Evolutionary conservation across 23 red algal genomes (phyloP).

Genomic region (Pyropia haitanensis): DNA sequence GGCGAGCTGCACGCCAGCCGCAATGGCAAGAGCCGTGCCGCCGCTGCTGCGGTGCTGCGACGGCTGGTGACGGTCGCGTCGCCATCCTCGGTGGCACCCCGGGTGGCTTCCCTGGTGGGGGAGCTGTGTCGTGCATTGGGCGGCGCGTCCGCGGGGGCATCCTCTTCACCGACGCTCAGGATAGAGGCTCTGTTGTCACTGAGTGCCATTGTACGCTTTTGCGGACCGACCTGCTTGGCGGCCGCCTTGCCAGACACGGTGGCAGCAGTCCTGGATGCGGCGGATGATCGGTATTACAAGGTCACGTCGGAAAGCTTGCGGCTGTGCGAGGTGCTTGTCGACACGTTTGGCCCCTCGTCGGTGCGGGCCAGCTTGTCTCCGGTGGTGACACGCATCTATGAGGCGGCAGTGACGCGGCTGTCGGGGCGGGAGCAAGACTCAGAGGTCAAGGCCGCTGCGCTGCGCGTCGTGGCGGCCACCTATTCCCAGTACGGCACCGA

Average conservation of each 20-base stretch:
- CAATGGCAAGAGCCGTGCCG: too few species aligned
- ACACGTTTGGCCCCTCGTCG: conserved; percentile 28
- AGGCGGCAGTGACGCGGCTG: conserved; percentile 40
- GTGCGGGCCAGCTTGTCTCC: conserved; percentile 15
- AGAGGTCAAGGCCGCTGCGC: conserved; percentile 71
- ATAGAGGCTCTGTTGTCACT: conserved; percentile 51
- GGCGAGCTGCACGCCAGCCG: too few species aligned
- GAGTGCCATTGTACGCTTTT: conserved; percentile 18
- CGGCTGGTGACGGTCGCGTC: too few species aligned
- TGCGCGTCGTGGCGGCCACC: conserved; percentile 32
- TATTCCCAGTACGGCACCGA: conserved; percentile 24
- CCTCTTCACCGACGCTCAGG: conserved; percentile 16
- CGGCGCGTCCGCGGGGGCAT: too few species aligned
- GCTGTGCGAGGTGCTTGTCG: conserved; percentile 22
- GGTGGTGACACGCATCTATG: conserved; percentile 20
- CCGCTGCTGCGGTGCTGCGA: too few species aligned
- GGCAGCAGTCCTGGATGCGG: conserved; percentile 17
- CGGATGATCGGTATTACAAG: conserved; percentile 75
- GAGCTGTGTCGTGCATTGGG: too few species aligned
- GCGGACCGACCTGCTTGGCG: conserved; percentile 17
- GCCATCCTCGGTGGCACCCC: too few species aligned
- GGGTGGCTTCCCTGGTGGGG: too few species aligned
- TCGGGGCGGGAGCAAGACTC: conserved; percentile 72
- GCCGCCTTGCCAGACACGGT: conserved; percentile 23
- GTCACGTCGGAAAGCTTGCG: conserved; percentile 59